A percentile compares a stretch with the other conserved stretches of the same genome.
Conservation (phyloP, 2,329 filamentous ascomycete genomes). For the Colletotrichum aenigma region DNA sequence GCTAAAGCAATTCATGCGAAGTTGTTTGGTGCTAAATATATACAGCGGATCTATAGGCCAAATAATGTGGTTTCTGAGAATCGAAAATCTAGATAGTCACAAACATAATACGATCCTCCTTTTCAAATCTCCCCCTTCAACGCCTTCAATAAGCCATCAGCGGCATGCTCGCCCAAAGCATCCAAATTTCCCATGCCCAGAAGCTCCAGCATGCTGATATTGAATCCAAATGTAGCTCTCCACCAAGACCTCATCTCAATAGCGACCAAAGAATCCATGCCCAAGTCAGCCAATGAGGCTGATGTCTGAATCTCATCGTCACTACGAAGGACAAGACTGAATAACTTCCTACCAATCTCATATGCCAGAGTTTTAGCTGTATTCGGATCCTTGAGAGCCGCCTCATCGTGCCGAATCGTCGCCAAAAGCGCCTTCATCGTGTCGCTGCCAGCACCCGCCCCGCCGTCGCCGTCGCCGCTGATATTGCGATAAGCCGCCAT, state of each 20-base stretch:
- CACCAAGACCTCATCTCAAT: conserved; percentile 26
- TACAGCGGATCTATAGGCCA: no score
- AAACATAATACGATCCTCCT: neutral
- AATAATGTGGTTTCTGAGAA: no score
- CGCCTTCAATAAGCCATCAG: neutral
- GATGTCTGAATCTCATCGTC: conserved; percentile 9
- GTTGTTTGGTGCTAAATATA: no score
- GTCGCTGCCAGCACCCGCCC: conserved; percentile 27
- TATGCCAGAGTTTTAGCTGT: neutral
- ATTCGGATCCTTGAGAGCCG: neutral
- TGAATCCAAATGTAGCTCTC: conserved; percentile 19
- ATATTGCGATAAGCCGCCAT: conserved; percentile 28
- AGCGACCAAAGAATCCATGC: conserved; percentile 25
- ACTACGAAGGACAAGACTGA: conserved; percentile 15
- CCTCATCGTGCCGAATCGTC: neutral
- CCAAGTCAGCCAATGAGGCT: conserved; percentile 12
- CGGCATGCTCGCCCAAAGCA: conserved; percentile 13
- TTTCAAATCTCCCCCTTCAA: neutral
- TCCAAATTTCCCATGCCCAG: conserved; percentile 17
- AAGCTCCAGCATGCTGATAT: conserved; percentile 23
- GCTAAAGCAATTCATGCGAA: neutral
- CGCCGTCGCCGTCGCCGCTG: neutral
- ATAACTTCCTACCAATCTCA: conserved; percentile 20
- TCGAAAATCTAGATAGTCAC: neutral
- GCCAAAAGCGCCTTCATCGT: neutral